A percentile compares a stretch with the other conserved stretches of the same genome.
Conservation (phyloP, 306 rosid genomes). For the Quercus wislizeni region DNA sequence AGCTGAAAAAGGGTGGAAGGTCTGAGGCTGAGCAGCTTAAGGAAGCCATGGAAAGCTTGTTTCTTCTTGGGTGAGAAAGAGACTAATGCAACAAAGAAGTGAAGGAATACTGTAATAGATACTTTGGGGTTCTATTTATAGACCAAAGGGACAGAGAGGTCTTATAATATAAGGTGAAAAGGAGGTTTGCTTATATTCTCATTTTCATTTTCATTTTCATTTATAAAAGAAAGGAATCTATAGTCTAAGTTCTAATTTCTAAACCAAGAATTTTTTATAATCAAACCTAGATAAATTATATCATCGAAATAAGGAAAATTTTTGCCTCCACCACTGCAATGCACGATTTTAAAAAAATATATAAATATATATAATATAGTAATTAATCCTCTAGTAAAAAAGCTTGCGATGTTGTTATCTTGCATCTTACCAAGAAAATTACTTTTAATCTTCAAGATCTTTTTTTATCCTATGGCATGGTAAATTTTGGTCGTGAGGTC, state of each 20-base stretch:
- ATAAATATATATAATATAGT: too few relatives aligned
- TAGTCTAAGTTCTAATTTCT: not conserved
- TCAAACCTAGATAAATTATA: not conserved
- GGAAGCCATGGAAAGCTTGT: constrained; percentile 37
- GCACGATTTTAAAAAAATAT: too few relatives aligned
- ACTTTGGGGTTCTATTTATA: not conserved
- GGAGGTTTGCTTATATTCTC: not conserved
- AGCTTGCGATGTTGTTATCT: too few relatives aligned
- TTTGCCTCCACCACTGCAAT: too few relatives aligned
- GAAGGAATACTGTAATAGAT: not conserved
- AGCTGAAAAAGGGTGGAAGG: constrained; percentile 35
- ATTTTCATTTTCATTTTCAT: not conserved
- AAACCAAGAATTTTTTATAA: not conserved
- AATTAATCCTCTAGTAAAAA: too few relatives aligned
- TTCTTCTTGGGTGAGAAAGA: not conserved
- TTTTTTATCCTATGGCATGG: too few relatives aligned
- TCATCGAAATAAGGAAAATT: too few relatives aligned
- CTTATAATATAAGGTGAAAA: not conserved
- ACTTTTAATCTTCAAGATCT: too few relatives aligned
- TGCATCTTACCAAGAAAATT: too few relatives aligned
- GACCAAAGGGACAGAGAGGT: not conserved
- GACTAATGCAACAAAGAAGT: not conserved
- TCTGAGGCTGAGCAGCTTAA: constrained; percentile 51
- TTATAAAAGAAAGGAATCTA: not conserved
- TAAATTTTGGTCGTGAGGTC: too few relatives aligned